These are phyloP conservation scores for Cladosporium colombiae DNA, from an alignment of 2,329 filamentous ascomycete genomes.

Conservation along the genomic window DNA sequence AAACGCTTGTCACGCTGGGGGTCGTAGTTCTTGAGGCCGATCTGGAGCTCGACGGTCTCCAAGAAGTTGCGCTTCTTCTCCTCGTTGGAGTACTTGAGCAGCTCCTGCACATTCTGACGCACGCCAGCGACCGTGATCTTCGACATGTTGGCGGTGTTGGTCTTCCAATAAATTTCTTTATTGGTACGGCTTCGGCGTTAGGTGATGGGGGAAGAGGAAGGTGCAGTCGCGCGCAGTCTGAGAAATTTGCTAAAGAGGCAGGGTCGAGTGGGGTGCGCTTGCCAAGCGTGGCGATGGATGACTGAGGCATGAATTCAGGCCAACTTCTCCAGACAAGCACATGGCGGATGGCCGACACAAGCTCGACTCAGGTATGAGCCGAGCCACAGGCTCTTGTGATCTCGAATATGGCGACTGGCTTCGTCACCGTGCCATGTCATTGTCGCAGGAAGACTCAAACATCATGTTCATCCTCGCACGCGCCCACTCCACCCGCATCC, in stretches of 20 bases:
- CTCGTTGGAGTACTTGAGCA: slow-evolving; percentile 79
- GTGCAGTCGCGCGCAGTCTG: slow-evolving; percentile 15
- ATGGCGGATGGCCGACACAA: neutral
- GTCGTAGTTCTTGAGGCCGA: slow-evolving; percentile 96
- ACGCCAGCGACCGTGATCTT: slow-evolving; percentile 91
- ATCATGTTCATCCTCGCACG: neutral
- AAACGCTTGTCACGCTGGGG: slow-evolving; percentile 99
- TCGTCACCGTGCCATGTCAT: neutral
- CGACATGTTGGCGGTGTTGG: slow-evolving; percentile 61
- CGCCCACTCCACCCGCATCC: neutral
- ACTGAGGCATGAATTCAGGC: neutral
- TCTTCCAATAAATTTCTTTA: slow-evolving; percentile 50
- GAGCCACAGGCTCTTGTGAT: neutral
- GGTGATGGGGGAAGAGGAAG: slow-evolving; percentile 20
- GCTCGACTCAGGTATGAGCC: neutral
- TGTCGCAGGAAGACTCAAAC: too few species aligned
- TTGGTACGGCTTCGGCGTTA: slow-evolving; percentile 42
- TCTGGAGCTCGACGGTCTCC: slow-evolving; percentile 69
- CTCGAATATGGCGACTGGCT: neutral
- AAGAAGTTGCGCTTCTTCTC: slow-evolving; percentile 47
- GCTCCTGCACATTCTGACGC: slow-evolving; percentile 87
- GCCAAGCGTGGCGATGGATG: neutral
- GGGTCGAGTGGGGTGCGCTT: too few species aligned
- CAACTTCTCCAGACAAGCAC: too few species aligned
- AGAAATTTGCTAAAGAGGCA: too few species aligned